Evolutionary conservation across 2,329 filamentous ascomycete species (phyloP), one percentile per base, ranked within the genome.

Genomic region (Colletotrichum lupini): DNA sequence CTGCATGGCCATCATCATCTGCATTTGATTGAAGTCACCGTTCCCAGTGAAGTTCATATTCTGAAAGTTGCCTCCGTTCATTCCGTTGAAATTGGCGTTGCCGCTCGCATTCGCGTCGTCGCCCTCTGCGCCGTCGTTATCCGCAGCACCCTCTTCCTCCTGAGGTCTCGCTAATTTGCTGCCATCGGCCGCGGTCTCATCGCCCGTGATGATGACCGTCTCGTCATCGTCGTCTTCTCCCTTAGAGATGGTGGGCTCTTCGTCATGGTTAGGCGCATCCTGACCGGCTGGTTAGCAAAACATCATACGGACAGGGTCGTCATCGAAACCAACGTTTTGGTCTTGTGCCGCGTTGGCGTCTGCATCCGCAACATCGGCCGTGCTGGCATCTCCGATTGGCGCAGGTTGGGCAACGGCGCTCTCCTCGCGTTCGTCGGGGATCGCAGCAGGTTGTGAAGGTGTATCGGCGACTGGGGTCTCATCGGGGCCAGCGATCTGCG

Each of bases 1-100:
- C 83, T 93, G 88, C 93, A 95, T 89, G 83, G 91, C 86, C 91
- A 93, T 92, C 92, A 94, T 90, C 91, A 91, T 90, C 82, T 94
- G 92, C 91, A 95, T 94, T 87, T 93, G 91, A 79, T 91, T 93
- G 82, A 94, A 92, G 78, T 93, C 91, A 71, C 88, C 87, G 46
- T 72, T 75, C 78, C 89, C 90, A 79, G 86, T 77, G 30, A 89
- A 93, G 79, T 87, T 88, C 87, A 92, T 90, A 76, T 86, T 87
- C 30, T 87, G 81, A 76, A 92, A 91, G 75, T 77, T 78, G 37
- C 83, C 84, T 73, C 86, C 85, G 76, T 85, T 86, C 79, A 82
- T 83, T 30, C 80, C 77, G 49, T 84, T 84, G 68, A 79, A 78
- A 53, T 81, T 82, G 59, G 79, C 80, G 69, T 81, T 77, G 63